phyloP scores from a whole-genome alignment of 371 early-diverging fungal species.

The Rhizopus microsporus region DNA sequence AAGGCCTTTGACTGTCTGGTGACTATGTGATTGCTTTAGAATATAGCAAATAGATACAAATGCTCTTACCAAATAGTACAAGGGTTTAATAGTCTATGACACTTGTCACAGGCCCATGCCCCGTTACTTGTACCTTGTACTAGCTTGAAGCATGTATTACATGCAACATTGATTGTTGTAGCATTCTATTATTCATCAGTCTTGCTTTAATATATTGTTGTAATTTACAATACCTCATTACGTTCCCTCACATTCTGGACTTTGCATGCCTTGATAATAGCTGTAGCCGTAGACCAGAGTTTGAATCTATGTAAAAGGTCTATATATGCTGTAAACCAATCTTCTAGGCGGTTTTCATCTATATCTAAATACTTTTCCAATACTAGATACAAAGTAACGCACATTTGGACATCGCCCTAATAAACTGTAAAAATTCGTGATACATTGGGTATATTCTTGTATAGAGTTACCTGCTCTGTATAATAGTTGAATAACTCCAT shows the following conservation, averaged over 20 bases:
- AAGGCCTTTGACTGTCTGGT: constrained; percentile 65
- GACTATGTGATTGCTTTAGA: constrained; percentile 27
- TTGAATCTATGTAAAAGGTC: constrained; percentile 80
- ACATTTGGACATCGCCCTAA: constrained; percentile 85
- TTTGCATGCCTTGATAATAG: constrained; percentile 60
- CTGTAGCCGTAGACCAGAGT: constrained; percentile 70
- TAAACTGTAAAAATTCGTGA: background rate
- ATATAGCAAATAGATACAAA: background rate
- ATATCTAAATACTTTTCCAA: constrained; percentile 53
- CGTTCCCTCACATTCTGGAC: constrained; percentile 55
- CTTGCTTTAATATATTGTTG: constrained; percentile 10
- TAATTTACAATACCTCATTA: constrained; percentile 49
- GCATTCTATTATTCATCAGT: constrained; percentile 54
- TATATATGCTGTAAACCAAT: constrained; percentile 75
- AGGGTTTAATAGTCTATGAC: constrained; percentile 60
- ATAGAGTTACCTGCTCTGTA: constrained; percentile 60
- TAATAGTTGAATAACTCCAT: constrained; percentile 69
- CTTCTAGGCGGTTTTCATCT: constrained; percentile 53
- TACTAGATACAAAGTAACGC: constrained; percentile 70
- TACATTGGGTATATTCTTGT: too few relatives aligned
- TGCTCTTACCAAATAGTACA: constrained; percentile 72
- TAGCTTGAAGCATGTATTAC: constrained; percentile 72
- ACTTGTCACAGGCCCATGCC: constrained; percentile 78
- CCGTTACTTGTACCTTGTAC: constrained; percentile 56
- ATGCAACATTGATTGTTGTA: constrained; percentile 73